Conservation (phyloP, 228 moss, liverwort and hornwort species). For the Sphagnum magellanicum region DNA sequence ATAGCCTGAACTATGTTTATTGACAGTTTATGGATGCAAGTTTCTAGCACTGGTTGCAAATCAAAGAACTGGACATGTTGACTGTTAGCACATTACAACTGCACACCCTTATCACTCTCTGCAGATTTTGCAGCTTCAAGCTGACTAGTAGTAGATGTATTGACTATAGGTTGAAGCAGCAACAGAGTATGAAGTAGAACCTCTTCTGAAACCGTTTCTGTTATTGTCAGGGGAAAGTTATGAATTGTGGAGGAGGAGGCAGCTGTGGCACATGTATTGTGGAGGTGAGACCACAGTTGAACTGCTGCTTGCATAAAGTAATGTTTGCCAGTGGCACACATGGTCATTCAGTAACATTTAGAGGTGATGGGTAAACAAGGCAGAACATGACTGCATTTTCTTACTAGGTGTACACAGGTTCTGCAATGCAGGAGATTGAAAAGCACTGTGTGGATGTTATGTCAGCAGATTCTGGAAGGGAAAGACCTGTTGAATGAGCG, state of each 20-base stretch:
- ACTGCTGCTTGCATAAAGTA: no score
- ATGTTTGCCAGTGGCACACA: no score
- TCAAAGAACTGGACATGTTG: neutral
- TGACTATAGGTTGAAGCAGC: no score
- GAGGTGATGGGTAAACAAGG: no score
- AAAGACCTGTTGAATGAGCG: constrained; percentile 72
- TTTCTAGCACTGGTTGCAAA: neutral
- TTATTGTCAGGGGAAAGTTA: constrained; percentile 67
- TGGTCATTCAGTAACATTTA: no score
- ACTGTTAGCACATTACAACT: neutral
- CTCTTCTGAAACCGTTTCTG: no score
- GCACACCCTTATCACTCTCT: neutral
- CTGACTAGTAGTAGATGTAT: no score
- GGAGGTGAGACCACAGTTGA: constrained; percentile 30
- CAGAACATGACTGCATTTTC: no score
- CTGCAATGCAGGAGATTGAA: neutral
- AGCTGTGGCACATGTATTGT: constrained; percentile 87
- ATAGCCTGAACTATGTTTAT: no score
- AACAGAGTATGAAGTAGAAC: no score
- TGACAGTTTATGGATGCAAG: no score
- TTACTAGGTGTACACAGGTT: no score
- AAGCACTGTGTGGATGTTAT: constrained; percentile 2
- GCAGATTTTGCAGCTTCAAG: neutral
- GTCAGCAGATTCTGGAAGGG: constrained; percentile 65
- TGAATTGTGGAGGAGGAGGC: constrained; percentile 96